Evolutionary conservation across 257 asterid genomes (phyloP), one percentile per base, ranked within the genome.

Genomic region (Solanum boliviense): DNA sequence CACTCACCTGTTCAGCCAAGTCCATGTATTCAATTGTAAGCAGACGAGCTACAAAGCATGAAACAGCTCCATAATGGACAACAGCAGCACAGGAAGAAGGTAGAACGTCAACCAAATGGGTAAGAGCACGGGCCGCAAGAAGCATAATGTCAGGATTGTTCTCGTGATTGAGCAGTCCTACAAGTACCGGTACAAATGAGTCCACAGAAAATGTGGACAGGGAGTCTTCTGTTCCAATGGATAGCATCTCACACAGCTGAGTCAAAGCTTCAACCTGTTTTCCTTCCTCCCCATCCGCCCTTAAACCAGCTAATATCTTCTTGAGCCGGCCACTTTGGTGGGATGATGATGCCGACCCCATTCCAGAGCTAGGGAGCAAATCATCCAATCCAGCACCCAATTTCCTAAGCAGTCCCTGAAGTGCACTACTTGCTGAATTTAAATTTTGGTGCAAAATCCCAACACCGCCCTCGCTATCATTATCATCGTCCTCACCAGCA

Each of bases 201-300:
- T 97, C 99, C 90, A 97, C 99, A 0, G 99, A 94, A 88, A 97
- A 97, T 39, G 99, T 94, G 90, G 98, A 96, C 90, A 97, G 87
- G 9, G 99, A 96, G 39, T 97, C 99, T 94, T 95, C 99, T 0
- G 99, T 95, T 74, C 98, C 99, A 68, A 97, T 97, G 0, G 98
- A 95, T 84, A 97, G 98, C 98, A 96, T 90, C 67, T 97, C 98
- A 46, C 99, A 97, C 25, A 97, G 95, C 95, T 97, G 99, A 0
- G 98, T 94, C 83, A 97, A 88, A 15, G 98, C 99, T 92, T 97
- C 99, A 5, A 97, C 95, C 89, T 97, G 99, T 92, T 87, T 96
- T 75, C 99, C 99, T 92, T 97, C 99, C 94, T 97, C 99, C 0
- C 99, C 99, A 84, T 97, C 99, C 13, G 99, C 98, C 89, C 98